phyloP scores from a whole-genome alignment of 352 stramenopile species.

The Pythium aristosporum region DNA sequence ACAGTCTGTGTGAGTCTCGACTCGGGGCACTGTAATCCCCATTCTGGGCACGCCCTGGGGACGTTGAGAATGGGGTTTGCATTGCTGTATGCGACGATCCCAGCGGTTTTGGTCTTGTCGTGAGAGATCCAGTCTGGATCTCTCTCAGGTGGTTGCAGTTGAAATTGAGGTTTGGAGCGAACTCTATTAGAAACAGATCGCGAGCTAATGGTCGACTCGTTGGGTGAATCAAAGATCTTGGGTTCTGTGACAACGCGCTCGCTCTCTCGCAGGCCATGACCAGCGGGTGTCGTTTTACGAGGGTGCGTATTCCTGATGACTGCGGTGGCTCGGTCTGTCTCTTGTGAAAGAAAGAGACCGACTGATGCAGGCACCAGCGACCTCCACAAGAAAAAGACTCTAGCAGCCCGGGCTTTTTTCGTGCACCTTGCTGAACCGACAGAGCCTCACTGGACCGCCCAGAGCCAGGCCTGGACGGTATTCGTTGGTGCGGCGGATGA shows the following conservation, averaged over 20 bases:
- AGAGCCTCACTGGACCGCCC: background rate
- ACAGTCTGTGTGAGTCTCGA: too few relatives aligned
- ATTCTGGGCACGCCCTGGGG: too few relatives aligned
- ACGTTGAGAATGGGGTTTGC: too few relatives aligned
- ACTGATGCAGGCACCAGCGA: background rate
- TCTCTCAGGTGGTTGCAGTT: background rate
- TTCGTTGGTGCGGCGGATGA: too few relatives aligned
- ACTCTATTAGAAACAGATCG: background rate
- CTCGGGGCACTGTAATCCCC: too few relatives aligned
- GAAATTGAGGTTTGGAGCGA: background rate
- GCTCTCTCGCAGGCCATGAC: background rate
- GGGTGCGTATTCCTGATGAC: background rate
- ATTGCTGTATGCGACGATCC: too few relatives aligned
- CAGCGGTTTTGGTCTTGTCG: too few relatives aligned
- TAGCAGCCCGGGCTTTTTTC: too few relatives aligned
- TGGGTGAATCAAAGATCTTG: too few relatives aligned
- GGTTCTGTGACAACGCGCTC: background rate
- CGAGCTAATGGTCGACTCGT: background rate
- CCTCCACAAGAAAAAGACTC: slow-evolving; percentile 10
- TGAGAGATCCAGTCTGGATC: background rate
- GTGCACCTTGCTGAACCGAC: slow-evolving; percentile 1
- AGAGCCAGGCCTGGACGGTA: slow-evolving; percentile 1
- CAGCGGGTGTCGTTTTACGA: background rate
- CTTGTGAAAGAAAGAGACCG: background rate
- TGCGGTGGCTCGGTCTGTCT: background rate